Evolutionary conservation across 164 flowering plant species (phyloP), one percentile per base, ranked within the genome.

Genomic region (Brasenia schreberi): DNA sequence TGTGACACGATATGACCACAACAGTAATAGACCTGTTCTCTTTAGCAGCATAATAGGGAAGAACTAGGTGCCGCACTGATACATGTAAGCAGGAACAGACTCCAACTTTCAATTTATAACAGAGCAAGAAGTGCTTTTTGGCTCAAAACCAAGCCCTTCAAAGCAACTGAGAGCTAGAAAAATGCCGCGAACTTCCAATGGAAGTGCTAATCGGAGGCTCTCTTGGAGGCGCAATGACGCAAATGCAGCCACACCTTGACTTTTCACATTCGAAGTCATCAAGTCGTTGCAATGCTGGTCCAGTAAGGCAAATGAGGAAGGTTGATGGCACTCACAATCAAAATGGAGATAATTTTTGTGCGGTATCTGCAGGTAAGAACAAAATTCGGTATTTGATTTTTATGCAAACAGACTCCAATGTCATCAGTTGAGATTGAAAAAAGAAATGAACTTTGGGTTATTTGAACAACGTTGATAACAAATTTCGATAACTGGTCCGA

Each of bases 91-190:
- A 33, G n/a, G n/a, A n/a, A n/a, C n/a, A n/a, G n/a, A n/a, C n/a
- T n/a, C n/a, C n/a, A n/a, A n/a, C n/a, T n/a, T n/a, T n/a, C n/a
- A n/a, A n/a, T n/a, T 82, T 19, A 80, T 86, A 43, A 81, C 88
- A 61, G 86, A 88, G 71, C 90, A 90, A 75, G 97, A 90, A 68
- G 87, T 77, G 19, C 79, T 85, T 45, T 86, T 80, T 72, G 97
- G 97, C 12, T 92, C 98, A 68, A 93, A 85, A 74, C 96, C 96
- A 65, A 93, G 97, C 81, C 98, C 96, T 27, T 77, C 82, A 65
- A 90, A 88, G 75, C 75, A 82, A 19, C 86, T 75, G 64, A 81
- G 80, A 71, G 79, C 74, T 0, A 93, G 82, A 69, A 89, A 87
- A 27, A 79, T 71, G 62, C 73, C 91, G 39, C 81, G 87, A 77